phyloP scores from a whole-genome alignment of 2,329 filamentous ascomycete species.

The Colletotrichum sp. region DNA sequence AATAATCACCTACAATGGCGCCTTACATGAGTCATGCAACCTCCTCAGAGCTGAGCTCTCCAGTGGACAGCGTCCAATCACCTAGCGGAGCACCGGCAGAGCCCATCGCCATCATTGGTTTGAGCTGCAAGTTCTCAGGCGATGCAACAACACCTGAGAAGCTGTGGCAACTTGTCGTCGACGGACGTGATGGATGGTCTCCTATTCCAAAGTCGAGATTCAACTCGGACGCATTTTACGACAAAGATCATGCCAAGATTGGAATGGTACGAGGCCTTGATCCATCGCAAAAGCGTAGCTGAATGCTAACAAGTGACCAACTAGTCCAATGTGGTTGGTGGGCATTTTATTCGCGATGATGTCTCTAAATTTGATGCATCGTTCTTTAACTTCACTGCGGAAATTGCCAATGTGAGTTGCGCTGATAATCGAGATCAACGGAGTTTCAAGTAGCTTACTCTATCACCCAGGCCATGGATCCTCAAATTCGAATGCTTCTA shows the following conservation, averaged over 20 bases:
- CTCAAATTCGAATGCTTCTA: not conserved
- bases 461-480: conserved; percentile 1
- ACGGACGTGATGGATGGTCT: not conserved
- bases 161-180: conserved; percentile 19
- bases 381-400: conserved; percentile 10
- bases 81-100: not conserved
- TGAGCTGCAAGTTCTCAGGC: conserved; percentile 26
- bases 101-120: conserved; percentile 26
- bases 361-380: conserved; percentile 4
- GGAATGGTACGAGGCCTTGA: not conserved
- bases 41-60: not conserved
- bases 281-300: not conserved
- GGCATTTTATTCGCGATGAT: not conserved
- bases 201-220: conserved; percentile 6
- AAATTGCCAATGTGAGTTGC: not conserved
- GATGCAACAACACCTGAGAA: conserved; percentile 19
- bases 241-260: not conserved
- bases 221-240: not conserved
- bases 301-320: not conserved
- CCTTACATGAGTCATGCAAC: not conserved
- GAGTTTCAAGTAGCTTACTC: not conserved
- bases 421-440: rapidly evolving
- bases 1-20: not conserved
- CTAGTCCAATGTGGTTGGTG: not conserved
- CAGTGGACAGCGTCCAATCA: not conserved